A percentile compares a stretch with the other conserved stretches of the same genome.
phyloP scores from a whole-genome alignment of 345 rosid species.

The Schrenkiella parvula region DNA sequence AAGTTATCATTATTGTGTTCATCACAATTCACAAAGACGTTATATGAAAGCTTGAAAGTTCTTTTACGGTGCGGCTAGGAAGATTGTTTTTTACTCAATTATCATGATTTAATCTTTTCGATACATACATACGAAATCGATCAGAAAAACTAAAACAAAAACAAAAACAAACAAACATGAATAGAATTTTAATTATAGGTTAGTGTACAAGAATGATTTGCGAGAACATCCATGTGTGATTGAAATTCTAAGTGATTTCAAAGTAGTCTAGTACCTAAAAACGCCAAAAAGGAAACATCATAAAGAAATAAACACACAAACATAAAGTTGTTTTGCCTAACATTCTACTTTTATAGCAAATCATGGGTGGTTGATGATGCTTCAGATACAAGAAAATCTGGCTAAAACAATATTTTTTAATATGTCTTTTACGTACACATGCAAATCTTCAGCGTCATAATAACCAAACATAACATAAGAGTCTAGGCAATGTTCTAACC shows the following conservation, averaged over 20 bases:
- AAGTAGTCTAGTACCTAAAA: neutral
- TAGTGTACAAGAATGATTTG: neutral
- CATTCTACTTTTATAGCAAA: slow-evolving; percentile 17
- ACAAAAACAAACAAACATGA: neutral
- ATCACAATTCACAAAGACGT: neutral
- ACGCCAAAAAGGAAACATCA: slow-evolving; percentile 4
- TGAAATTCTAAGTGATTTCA: neutral
- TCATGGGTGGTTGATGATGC: slow-evolving; percentile 19
- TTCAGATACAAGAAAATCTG: slow-evolving; percentile 18
- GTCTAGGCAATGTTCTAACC: slow-evolving; percentile 2
- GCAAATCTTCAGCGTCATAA: slow-evolving; percentile 14
- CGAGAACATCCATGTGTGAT: neutral
- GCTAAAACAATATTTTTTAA: neutral
- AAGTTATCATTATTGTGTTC: slow-evolving; percentile 5
- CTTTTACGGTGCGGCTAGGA: neutral
- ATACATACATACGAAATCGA: neutral
- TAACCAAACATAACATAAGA: slow-evolving; percentile 6
- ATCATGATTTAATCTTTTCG: neutral
- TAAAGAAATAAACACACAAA: neutral
- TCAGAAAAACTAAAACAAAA: neutral
- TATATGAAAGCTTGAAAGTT: neutral
- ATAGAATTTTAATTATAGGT: neutral
- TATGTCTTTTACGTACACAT: slow-evolving; percentile 15
- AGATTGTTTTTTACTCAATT: neutral
- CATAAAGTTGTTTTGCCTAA: slow-evolving; percentile 15